Evolutionary conservation across 805 yeast genomes (phyloP).

Genomic region (Wickerhamomyces tratensis): DNA sequence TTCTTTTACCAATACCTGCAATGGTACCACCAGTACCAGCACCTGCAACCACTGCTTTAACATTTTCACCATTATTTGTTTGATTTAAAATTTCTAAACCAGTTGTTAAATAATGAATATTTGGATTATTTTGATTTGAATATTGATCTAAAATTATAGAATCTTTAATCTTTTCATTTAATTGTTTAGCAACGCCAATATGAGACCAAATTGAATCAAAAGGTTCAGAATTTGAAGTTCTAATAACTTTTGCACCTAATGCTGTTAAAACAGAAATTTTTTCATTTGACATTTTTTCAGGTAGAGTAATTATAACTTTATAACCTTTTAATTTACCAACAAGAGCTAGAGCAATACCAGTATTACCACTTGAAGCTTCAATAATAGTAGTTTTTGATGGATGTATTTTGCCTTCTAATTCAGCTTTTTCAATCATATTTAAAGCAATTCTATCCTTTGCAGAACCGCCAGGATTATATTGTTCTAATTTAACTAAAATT

Average conservation of each 20-base stretch:
- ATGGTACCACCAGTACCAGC: slow-evolving; percentile 95
- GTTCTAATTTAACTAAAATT: slow-evolving; percentile 66
- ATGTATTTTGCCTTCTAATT: slow-evolving; percentile 62
- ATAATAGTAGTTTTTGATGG: slow-evolving; percentile 73
- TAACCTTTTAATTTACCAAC: slow-evolving; percentile 84
- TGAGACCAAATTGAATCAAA: slow-evolving; percentile 91
- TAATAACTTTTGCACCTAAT: slow-evolving; percentile 80
- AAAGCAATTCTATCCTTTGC: slow-evolving; percentile 85
- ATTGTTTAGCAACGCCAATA: slow-evolving; percentile 75
- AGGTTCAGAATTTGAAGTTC: slow-evolving; percentile 90
- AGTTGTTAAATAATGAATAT: slow-evolving; percentile 77
- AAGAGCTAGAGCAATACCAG: slow-evolving; percentile 84
- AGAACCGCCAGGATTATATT: slow-evolving; percentile 85
- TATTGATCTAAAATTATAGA: slow-evolving; percentile 82
- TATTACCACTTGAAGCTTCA: slow-evolving; percentile 88
- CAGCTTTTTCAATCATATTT: slow-evolving; percentile 82
- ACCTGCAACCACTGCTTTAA: slow-evolving; percentile 76
- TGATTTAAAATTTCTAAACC: slow-evolving; percentile 83
- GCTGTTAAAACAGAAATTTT: slow-evolving; percentile 84
- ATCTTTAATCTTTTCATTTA: slow-evolving; percentile 77
- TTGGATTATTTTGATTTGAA: slow-evolving; percentile 67
- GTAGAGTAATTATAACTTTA: slow-evolving; percentile 78
- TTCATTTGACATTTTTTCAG: slow-evolving; percentile 89
- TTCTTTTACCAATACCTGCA: slow-evolving; percentile 68
- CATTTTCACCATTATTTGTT: slow-evolving; percentile 44